Evolutionary conservation across 805 yeast genomes (phyloP), one percentile per base, ranked within the genome.

Genomic region (Grigorovia jiainica): DNA sequence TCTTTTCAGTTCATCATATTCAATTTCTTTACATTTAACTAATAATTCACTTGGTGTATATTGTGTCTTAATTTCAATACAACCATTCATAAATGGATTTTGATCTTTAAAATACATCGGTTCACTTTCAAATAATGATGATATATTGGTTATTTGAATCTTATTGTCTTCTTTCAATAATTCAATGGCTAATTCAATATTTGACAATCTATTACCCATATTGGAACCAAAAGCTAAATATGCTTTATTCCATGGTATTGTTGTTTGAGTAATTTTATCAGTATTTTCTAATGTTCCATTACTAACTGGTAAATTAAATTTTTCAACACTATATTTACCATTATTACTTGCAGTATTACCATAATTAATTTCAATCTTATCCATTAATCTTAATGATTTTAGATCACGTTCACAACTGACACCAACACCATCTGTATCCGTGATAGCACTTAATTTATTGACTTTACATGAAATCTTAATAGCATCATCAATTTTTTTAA

Each of bases 61-160:
- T 0, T 48, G 48, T 0, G 96, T 89, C n/a, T 62, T 45, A 13
- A 83, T 67, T 48, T 80, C 75, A 13, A 86, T 55, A 3, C 79
- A 95, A 2, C 97, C 97, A 59, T 92, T 92, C 51, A 79, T 65
- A 55, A 92, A 92, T 52, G 78, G 79, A 2, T 77, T 72, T 63
- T 92, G 99, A 43, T 87, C 84, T 29, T 71, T 61, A 47, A 72
- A 77, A 60, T 87, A 92, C 97, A 92, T 90, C 32, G 99, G 97
- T 52, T 81, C 85, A 17, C 96, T 85, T 44, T 82, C 78, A 60
- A 86, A 92, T 42, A 90, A 63, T 0, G 94, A 76, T 0, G 97
- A 89, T 0, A 90, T 75, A 3, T 73, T 67, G 3, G 69, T 44
- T 0, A 92, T 73, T 10, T 60, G 50, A 16, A 84, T 67, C 0